Evolutionary conservation across 2,329 filamentous ascomycete species (phyloP), one percentile per base, ranked within the genome.

Genomic region (Rhynchosporium graminicola): DNA sequence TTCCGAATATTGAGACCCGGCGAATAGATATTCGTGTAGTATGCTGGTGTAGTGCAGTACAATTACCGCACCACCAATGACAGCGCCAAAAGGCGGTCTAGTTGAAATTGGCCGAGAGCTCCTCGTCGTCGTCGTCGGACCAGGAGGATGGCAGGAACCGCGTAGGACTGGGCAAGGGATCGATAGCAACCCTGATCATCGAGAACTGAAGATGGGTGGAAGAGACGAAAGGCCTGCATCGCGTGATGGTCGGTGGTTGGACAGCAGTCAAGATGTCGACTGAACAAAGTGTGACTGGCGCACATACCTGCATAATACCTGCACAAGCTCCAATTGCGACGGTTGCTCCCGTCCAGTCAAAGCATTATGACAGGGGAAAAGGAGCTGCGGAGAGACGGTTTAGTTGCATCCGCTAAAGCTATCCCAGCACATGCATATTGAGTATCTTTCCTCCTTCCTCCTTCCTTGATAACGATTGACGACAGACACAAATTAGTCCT

Each of bases 101-200:
- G 46, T 47, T 47, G 40, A 68, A 73, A 76, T 75, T 76, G 74
- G 73, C 63, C 69, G 51, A n/a, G 33, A 31, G 45, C 13, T 26
- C 47, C 42, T 13, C 15, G 42, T 43, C 42, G 15, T 43, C 42
- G 15, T 43, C n/a, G 15, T 7, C 42, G 12, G 42, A 43, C 10
- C 10, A 10, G 42, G 10, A n/a, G 5, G 12, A 13, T n/a, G 12
- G 42, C 15, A 13, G 5, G 42, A n/a, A 12, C 8, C 4, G 42
- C 8, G 20, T n/a, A n/a, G 31, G 60, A 65, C 62, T 38, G 59
- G 63, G 64, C 60, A 57, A 67, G 63, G 63, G 61, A 64, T 42
- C 62, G 65, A 63, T 52, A 57, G 59, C 26, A 9, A n/a, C 51
- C 47, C 58, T 63, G 43, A 28, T 42, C 48, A 15, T n/a, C 15